phyloP scores from a whole-genome alignment of 2,329 filamentous ascomycete species.

The Bipolaris sorokiniana region DNA sequence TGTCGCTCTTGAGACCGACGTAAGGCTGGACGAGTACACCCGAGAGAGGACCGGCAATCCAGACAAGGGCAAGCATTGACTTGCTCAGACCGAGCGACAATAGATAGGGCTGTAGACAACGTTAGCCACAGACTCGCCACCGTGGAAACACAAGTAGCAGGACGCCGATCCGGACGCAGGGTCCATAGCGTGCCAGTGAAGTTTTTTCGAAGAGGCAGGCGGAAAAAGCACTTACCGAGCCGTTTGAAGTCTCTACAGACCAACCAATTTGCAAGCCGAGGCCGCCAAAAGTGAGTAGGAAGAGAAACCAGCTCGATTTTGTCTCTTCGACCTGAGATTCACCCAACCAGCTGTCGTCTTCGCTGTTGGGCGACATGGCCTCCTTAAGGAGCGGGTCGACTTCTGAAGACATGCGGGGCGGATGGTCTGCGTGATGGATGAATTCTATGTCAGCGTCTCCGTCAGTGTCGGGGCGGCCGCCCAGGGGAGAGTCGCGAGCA shows the following conservation, averaged over 20 bases:
- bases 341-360: slow-evolving; percentile 50
- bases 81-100: slow-evolving; percentile 60
- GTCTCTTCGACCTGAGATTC: slow-evolving; percentile 63
- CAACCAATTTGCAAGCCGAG: slow-evolving; percentile 91
- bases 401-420: slow-evolving; percentile 41
- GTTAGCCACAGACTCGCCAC: background rate
- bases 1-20: slow-evolving; percentile 61
- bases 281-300: slow-evolving; percentile 84
- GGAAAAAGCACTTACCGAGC: slow-evolving; percentile 63
- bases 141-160: background rate
- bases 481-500: slow-evolving; percentile 33
- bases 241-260: slow-evolving; percentile 93
- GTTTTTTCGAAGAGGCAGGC: background rate
- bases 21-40: slow-evolving; percentile 62
- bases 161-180: slow-evolving; percentile 9
- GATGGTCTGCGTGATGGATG: slow-evolving; percentile 46
- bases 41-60: slow-evolving; percentile 63
- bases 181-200: slow-evolving; percentile 2
- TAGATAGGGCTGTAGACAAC: slow-evolving; percentile 54
- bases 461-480: slow-evolving; percentile 25
- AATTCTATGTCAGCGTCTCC: slow-evolving; percentile 31
- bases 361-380: slow-evolving; percentile 40
- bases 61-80: slow-evolving; percentile 59
- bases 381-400: slow-evolving; percentile 43
- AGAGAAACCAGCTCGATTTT: slow-evolving; percentile 84